These are phyloP conservation scores for Hsuehochloa calcarea DNA, from an alignment of 176 grass and related monocot genomes.

Conservation along the genomic window DNA sequence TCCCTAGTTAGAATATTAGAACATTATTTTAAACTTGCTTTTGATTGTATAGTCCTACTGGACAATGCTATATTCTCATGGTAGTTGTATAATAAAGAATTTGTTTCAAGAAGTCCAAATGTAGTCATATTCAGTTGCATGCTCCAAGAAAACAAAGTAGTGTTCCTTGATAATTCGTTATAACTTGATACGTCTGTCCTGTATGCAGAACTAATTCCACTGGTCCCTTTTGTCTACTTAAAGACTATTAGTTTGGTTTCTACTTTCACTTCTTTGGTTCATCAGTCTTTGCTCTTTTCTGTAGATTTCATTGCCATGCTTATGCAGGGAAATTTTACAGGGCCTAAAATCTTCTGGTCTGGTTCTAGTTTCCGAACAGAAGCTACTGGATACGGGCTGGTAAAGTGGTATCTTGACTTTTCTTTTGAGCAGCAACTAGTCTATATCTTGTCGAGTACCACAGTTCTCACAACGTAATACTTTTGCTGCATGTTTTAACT, in stretches of 20 bases:
- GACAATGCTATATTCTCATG: conserved; percentile 11
- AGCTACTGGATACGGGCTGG: conserved; percentile 98
- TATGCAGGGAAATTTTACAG: conserved; percentile 99
- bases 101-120: neutral
- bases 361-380: conserved; percentile 99
- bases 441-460: conserved; percentile 7
- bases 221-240: neutral
- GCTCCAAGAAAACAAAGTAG: neutral
- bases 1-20: conserved; percentile 6
- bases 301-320: conserved; percentile 56
- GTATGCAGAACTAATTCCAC: neutral
- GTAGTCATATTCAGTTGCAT: conserved; percentile 2
- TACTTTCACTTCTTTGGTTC: conserved; percentile 28
- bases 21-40: neutral
- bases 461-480: conserved; percentile 16
- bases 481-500: conserved; percentile 13
- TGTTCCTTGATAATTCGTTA: neutral
- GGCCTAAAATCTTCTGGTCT: conserved; percentile 98
- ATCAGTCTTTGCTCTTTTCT: conserved; percentile 24
- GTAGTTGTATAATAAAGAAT: conserved; percentile 16
- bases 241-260: conserved; percentile 14
- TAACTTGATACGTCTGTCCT: neutral
- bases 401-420: conserved; percentile 44
- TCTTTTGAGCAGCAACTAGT: conserved; percentile 19
- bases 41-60: neutral